These are phyloP conservation scores for Calamus simplicifolius DNA, from an alignment of 176 grass and related monocot species.

Conservation along the genomic window DNA sequence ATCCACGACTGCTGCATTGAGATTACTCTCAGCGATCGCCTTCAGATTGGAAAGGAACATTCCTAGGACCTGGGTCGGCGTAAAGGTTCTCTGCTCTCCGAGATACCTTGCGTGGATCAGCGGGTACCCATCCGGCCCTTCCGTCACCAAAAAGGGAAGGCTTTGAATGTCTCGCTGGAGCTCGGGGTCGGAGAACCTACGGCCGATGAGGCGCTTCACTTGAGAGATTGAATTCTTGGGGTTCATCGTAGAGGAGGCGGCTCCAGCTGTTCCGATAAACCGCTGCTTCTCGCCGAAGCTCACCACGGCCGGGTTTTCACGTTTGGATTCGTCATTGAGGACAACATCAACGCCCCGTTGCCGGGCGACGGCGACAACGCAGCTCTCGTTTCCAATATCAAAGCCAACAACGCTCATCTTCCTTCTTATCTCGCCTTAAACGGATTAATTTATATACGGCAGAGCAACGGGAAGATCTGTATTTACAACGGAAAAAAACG, in stretches of 20 bases:
- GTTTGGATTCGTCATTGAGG: slow-evolving; percentile 70
- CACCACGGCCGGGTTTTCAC: slow-evolving; percentile 75
- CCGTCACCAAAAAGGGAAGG: slow-evolving; percentile 25
- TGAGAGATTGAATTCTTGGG: slow-evolving; percentile 43
- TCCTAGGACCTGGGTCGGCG: slow-evolving; percentile 70
- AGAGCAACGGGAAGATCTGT: no score
- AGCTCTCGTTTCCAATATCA: slow-evolving; percentile 84
- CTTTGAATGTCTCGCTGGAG: slow-evolving; percentile 14
- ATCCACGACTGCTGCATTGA: slow-evolving; percentile 52
- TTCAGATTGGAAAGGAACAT: slow-evolving; percentile 80
- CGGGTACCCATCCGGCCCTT: slow-evolving; percentile 64
- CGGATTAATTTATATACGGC: no score
- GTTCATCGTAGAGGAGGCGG: slow-evolving; percentile 31
- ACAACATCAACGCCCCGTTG: slow-evolving; percentile 75
- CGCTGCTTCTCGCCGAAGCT: slow-evolving; percentile 65
- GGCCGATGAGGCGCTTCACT: slow-evolving; percentile 62
- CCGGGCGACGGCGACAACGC: slow-evolving; percentile 50
- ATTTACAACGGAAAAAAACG: no score
- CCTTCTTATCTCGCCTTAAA: no score
- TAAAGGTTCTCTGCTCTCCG: slow-evolving; percentile 40
- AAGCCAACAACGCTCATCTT: slow-evolving; percentile 67
- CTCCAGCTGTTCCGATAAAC: slow-evolving; percentile 36
- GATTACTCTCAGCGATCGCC: slow-evolving; percentile 71
- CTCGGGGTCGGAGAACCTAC: slow-evolving; percentile 10
- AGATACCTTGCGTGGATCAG: slow-evolving; percentile 65